These are phyloP conservation scores for Chalaropsis thielavioides DNA, from an alignment of 2,329 filamentous ascomycete genomes.

Conservation along the genomic window DNA sequence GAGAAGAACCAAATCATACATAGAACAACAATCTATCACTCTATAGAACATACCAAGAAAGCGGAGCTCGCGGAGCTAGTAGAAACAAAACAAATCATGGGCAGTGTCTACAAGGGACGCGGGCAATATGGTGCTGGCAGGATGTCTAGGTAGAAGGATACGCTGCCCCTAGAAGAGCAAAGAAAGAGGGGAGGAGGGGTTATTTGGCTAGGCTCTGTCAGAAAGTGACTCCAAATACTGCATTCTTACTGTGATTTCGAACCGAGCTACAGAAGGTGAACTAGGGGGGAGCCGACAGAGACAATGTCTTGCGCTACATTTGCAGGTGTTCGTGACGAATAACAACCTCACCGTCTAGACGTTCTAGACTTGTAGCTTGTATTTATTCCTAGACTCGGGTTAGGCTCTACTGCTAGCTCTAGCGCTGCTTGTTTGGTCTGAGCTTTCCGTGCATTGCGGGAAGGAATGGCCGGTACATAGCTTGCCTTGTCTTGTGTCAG, in stretches of 20 bases:
- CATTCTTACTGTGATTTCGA: neutral
- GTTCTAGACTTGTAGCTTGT: neutral
- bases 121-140: no score
- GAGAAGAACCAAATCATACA: neutral
- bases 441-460: neutral
- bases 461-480: neutral
- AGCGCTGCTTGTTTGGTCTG: neutral
- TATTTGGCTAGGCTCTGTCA: neutral
- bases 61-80: neutral
- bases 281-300: neutral
- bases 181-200: neutral
- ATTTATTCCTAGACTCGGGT: neutral
- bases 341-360: neutral
- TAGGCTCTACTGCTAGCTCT: neutral
- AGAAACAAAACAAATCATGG: neutral
- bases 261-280: neutral
- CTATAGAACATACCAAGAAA: neutral
- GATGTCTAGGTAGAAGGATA: neutral
- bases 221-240: neutral
- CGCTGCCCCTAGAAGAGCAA: neutral
- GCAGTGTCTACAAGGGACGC: no score
- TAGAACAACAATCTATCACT: neutral
- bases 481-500: neutral
- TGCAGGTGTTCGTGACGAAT: neutral
- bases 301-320: neutral